These are phyloP conservation scores for Chaetomiaceae sp. DNA, from an alignment of 2,329 filamentous ascomycete species.

Conservation along the genomic window DNA sequence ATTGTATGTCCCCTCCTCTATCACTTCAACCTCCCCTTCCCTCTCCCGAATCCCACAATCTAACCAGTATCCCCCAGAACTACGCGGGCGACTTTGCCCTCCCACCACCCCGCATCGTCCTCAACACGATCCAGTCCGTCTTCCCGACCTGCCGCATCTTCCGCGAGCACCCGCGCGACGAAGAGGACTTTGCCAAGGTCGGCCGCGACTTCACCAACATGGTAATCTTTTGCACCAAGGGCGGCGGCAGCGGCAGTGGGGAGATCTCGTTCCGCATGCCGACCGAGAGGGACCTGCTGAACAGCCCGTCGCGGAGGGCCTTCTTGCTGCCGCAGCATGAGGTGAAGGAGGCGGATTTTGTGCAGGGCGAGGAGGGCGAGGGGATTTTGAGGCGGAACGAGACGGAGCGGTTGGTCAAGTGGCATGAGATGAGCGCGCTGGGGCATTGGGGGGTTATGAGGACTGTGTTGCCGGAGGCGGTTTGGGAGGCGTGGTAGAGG, in stretches of 20 bases:
- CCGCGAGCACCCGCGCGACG: constrained; percentile 63
- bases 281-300: constrained; percentile 60
- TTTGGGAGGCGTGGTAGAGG: constrained; percentile 97
- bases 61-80: constrained; percentile 56
- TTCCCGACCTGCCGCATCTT: constrained; percentile 92
- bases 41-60: constrained; percentile 3
- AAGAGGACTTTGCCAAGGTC: constrained; percentile 41
- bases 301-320: constrained; percentile 62
- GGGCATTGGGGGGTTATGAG: constrained; percentile 94
- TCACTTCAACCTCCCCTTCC: background rate
- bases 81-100: constrained; percentile 85
- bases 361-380: constrained; percentile 33
- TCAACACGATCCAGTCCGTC: constrained; percentile 74
- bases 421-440: constrained; percentile 69
- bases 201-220: constrained; percentile 84
- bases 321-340: constrained; percentile 72
- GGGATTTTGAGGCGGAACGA: constrained; percentile 55
- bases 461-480: constrained; percentile 64
- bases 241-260: constrained; percentile 28
- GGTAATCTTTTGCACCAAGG: constrained; percentile 89
- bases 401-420: constrained; percentile 61
- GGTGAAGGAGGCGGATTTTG: constrained; percentile 50
- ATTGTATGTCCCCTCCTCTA: constrained; percentile 56
- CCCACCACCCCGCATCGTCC: constrained; percentile 69
- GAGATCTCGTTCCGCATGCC: constrained; percentile 63